These are phyloP conservation scores for Talaromyces liani DNA, from an alignment of 495 filamentous ascomycete genomes.

Conservation along the genomic window DNA sequence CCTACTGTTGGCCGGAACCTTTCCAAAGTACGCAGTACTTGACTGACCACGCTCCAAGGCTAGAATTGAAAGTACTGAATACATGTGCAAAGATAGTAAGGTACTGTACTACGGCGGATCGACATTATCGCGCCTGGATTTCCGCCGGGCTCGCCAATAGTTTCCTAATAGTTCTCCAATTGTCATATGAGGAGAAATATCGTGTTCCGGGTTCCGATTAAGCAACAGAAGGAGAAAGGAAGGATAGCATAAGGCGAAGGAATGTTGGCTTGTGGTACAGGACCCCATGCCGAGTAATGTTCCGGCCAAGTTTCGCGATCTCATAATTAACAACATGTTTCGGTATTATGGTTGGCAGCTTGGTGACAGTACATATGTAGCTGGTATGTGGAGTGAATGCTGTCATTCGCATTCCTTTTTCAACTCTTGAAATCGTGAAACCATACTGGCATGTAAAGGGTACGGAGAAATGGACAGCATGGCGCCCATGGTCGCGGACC, in stretches of 20 bases:
- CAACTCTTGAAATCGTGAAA: not conserved
- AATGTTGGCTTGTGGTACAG: not conserved
- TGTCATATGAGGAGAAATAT: not conserved
- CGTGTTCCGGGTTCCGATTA: not conserved
- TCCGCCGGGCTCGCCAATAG: constrained; percentile 2
- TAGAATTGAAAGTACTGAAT: not conserved
- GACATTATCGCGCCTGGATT: constrained; percentile 4
- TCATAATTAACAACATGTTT: not conserved
- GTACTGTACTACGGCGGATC: not conserved
- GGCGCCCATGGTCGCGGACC: not conserved
- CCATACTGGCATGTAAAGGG: not conserved
- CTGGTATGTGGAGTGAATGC: not conserved
- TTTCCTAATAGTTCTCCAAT: constrained; percentile 2
- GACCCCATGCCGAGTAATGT: not conserved
- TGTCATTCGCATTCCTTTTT: not conserved
- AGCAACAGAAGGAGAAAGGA: not conserved
- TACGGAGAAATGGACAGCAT: not conserved
- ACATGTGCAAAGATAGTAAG: not conserved
- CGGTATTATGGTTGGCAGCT: not conserved
- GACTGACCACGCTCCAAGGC: not conserved
- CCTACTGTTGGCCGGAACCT: not conserved
- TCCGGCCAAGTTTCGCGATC: not conserved
- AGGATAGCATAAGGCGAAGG: not conserved
- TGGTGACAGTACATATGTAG: not conserved
- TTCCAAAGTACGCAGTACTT: not conserved